Conservation (phyloP, 352 stramenopile genomes). For the Phytophthora multivora region DNA sequence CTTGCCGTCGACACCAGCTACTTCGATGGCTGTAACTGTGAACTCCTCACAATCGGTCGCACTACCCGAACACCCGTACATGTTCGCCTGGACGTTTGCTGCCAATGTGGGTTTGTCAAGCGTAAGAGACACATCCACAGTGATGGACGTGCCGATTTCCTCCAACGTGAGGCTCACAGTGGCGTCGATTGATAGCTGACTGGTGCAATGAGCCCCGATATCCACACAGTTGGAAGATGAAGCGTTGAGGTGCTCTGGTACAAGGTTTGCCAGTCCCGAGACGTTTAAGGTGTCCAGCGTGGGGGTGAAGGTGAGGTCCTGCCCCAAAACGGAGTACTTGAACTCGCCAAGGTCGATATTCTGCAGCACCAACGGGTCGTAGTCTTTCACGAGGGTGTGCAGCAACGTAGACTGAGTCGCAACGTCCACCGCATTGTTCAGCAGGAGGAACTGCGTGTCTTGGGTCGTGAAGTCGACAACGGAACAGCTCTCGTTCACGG, state of each 20-base stretch:
- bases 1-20: conserved; percentile 36
- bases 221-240: conserved; percentile 36
- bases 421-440: conserved; percentile 49
- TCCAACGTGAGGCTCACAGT: conserved; percentile 44
- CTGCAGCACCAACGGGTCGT: conserved; percentile 49
- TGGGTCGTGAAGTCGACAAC: conserved; percentile 47
- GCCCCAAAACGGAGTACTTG: conserved; percentile 42
- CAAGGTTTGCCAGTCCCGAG: conserved; percentile 41
- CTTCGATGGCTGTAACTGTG: conserved; percentile 47
- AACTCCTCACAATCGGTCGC: conserved; percentile 49
- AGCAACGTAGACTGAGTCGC: conserved; percentile 22
- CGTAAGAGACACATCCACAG: conserved; percentile 36
- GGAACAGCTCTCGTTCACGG: conserved; percentile 32
- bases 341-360: conserved; percentile 45
- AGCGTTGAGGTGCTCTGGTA: conserved; percentile 47
- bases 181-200: conserved; percentile 34
- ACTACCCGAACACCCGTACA: conserved; percentile 37
- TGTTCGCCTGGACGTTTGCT: conserved; percentile 29
- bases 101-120: conserved; percentile 38
- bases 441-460: conserved; percentile 38
- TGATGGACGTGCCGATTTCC: conserved; percentile 44
- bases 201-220: conserved; percentile 45
- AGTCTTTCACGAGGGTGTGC: conserved; percentile 23
- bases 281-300: conserved; percentile 50
- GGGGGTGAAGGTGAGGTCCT: conserved; percentile 55